Conservation (phyloP, 768 basidiomycete species). For the Phylloporus sp. region DNA sequence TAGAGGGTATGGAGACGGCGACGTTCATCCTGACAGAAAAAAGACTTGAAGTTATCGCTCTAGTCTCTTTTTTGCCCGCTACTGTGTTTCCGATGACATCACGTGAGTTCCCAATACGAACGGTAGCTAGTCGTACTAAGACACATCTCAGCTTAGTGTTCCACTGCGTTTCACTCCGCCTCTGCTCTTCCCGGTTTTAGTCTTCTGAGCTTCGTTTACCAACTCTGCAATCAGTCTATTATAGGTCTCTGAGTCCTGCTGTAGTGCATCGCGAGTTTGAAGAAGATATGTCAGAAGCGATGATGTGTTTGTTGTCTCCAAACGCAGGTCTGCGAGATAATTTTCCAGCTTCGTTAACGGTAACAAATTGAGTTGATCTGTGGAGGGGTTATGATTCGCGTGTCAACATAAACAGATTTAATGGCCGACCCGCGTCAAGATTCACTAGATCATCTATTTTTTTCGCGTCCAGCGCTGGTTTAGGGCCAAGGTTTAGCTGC, state of each 20-base stretch:
- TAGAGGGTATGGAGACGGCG: slow-evolving; percentile 81
- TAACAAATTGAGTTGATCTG: slow-evolving; percentile 71
- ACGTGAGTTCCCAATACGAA: neutral
- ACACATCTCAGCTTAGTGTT: slow-evolving; percentile 33
- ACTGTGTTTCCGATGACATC: neutral
- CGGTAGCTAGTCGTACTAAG: neutral
- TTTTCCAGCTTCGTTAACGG: slow-evolving; percentile 65
- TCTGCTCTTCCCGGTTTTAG: slow-evolving; percentile 61
- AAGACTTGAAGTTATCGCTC: no score
- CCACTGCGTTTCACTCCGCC: slow-evolving; percentile 47
- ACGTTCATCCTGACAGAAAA: slow-evolving; percentile 69
- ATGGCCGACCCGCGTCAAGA: slow-evolving; percentile 59
- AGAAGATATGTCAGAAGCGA: slow-evolving; percentile 74
- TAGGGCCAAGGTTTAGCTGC: slow-evolving; percentile 62
- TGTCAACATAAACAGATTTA: neutral
- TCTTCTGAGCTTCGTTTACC: slow-evolving; percentile 87
- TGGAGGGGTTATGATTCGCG: slow-evolving; percentile 4
- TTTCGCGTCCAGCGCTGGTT: slow-evolving; percentile 66
- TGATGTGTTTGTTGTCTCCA: slow-evolving; percentile 73
- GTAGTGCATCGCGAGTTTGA: slow-evolving; percentile 75
- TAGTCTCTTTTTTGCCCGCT: slow-evolving; percentile 7
- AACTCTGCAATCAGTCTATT: slow-evolving; percentile 89
- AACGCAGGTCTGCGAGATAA: slow-evolving; percentile 61
- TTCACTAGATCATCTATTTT: slow-evolving; percentile 66
- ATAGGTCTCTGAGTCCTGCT: slow-evolving; percentile 86